A percentile compares a stretch with the other conserved stretches of the same genome.
Evolutionary conservation across 169 alveolate genomes (phyloP).

Genomic region (Cyclospora cayetanensis): DNA sequence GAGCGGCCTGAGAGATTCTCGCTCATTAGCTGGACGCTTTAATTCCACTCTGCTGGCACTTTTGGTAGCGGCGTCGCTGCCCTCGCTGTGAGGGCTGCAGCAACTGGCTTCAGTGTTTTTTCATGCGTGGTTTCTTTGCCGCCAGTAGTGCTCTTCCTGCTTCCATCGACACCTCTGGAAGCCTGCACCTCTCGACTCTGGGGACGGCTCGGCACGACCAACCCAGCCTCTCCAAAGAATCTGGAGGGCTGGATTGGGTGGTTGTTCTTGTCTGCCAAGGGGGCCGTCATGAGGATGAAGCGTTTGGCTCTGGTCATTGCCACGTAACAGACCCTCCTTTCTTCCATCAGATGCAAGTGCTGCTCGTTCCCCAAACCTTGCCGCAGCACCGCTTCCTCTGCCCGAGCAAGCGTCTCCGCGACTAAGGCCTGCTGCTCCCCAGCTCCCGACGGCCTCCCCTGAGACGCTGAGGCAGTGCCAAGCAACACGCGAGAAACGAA

Average conservation of each 20-base stretch:
- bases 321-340: constrained; percentile 68
- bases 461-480: constrained; percentile 12
- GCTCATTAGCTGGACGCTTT: too few relatives aligned
- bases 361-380: constrained; percentile 57
- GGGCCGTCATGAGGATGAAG: constrained; percentile 52
- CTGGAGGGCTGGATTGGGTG: constrained; percentile 59
- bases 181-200: too few relatives aligned
- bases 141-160: too few relatives aligned
- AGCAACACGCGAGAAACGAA: constrained; percentile 39
- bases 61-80: too few relatives aligned
- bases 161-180: too few relatives aligned
- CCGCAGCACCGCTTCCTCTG: constrained; percentile 28
- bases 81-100: too few relatives aligned
- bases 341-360: constrained; percentile 65
- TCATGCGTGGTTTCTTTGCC: too few relatives aligned
- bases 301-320: constrained; percentile 64
- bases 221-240: constrained; percentile 54
- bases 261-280: constrained; percentile 45
- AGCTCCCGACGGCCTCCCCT: constrained; percentile 40
- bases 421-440: too few relatives aligned
- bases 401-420: constrained; percentile 51
- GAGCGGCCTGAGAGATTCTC: too few relatives aligned
- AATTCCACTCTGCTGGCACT: too few relatives aligned
- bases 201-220: too few relatives aligned
- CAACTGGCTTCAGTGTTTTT: too few relatives aligned